Conservation (phyloP, 768 basidiomycete species). For the Pulveroboletus frians region DNA sequence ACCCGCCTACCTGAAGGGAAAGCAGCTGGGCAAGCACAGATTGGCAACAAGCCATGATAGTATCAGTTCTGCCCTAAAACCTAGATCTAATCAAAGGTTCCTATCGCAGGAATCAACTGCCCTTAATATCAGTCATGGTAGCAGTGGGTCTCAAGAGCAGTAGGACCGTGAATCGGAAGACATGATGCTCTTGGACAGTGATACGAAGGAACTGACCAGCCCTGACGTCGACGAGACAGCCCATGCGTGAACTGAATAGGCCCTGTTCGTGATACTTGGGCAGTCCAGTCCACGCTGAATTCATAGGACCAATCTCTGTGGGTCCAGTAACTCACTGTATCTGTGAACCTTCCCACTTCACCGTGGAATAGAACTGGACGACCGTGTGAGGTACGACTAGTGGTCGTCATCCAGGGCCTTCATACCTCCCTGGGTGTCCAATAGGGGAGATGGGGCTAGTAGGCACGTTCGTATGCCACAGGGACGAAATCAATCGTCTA, state of each 20-base stretch:
- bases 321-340: neutral
- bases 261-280: too few relatives aligned
- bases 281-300: neutral
- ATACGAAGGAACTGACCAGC: neutral
- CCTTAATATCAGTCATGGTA: slow-evolving; percentile 5
- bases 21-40: neutral
- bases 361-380: neutral
- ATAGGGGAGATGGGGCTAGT: neutral
- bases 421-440: neutral
- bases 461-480: neutral
- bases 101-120: slow-evolving; percentile 8
- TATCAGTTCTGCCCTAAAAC: slow-evolving; percentile 9
- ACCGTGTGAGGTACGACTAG: neutral
- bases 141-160: neutral
- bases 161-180: neutral
- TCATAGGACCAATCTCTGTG: neutral
- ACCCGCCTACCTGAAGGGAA: slow-evolving; percentile 2
- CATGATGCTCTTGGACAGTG: neutral
- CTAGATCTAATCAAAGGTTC: slow-evolving; percentile 5
- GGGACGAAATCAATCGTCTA: neutral
- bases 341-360: slow-evolving; percentile 2
- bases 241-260: neutral
- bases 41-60: neutral
- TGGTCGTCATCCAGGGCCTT: neutral
- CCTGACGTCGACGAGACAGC: too few relatives aligned